A percentile compares a stretch with the other conserved stretches of the same genome.
Conservation (phyloP, 2,329 filamentous ascomycete genomes). For the Pyrenochaeta sp. region DNA sequence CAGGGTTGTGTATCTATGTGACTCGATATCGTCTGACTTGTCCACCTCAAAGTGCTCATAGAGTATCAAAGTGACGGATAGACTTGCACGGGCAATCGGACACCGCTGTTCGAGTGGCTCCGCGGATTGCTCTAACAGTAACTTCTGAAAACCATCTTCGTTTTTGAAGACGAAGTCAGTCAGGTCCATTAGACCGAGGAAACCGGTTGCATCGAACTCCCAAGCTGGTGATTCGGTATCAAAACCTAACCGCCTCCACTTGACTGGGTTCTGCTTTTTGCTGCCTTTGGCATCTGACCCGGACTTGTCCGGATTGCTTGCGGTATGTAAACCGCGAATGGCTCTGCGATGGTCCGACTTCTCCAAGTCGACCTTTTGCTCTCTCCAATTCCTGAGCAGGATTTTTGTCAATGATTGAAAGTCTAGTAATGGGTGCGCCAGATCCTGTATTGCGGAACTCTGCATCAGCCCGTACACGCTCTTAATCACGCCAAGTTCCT, state of each 20-base stretch:
- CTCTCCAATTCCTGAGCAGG: conserved; percentile 85
- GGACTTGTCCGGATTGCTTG: conserved; percentile 74
- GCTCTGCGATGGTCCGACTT: conserved; percentile 87
- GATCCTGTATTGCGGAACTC: conserved; percentile 87
- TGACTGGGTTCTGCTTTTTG: conserved; percentile 82
- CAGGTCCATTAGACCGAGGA: conserved; percentile 96
- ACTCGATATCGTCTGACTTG: conserved; percentile 79
- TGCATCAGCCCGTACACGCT: conserved; percentile 93
- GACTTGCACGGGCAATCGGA: conserved; percentile 84
- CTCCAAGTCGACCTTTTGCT: conserved; percentile 84
- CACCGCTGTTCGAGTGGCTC: conserved; percentile 77
- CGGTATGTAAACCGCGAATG: conserved; percentile 83
- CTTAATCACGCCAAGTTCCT: conserved; percentile 91
- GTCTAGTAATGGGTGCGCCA: conserved; percentile 88
- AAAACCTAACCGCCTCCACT: conserved; percentile 93
- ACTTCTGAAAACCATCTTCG: conserved; percentile 90
- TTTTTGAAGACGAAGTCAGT: conserved; percentile 92
- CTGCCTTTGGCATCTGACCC: conserved; percentile 59
- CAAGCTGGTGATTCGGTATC: conserved; percentile 85
- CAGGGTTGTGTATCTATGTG: conserved; percentile 75
- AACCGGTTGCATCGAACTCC: conserved; percentile 88
- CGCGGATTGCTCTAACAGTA: conserved; percentile 86
- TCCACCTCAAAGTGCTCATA: conserved; percentile 98
- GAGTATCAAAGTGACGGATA: conserved; percentile 85
- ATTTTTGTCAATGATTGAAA: conserved; percentile 93